Evolutionary conservation across 345 rosid genomes (phyloP), one percentile per base, ranked within the genome.

Genomic region (Citrus mangshanensis): DNA sequence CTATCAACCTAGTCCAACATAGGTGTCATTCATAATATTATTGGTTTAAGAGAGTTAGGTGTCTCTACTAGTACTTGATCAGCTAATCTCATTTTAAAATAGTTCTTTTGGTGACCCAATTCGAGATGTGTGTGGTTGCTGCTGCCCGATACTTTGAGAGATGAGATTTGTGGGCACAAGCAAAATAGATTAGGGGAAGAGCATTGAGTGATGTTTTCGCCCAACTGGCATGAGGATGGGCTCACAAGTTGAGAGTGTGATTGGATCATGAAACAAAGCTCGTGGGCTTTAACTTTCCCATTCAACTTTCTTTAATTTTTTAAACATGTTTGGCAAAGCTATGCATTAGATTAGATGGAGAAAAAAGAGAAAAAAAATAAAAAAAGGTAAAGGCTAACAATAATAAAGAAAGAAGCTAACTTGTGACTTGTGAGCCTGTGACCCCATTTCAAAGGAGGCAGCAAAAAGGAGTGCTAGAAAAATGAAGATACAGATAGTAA

Each of bases 251-350:
- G 88, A 79, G 18, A 72, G 78, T 35, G 82, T 89, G 86, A 87
- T 89, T 84, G 80, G 85, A 84, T 81, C 86, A 75, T 77, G 79
- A 87, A 83, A 79, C 82, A 83, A 61, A 66, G 86, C 90, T 86
- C 85, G 89, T 84, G 90, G 83, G 82, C 79, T 82, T 80, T 71
- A 49, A 76, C 83, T 81, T 73, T 82, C 74, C 54, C 73, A 30
- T 40, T 74, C 56, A 49, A n/a, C 63, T 62, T 18, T 37, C 51
- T 40, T 51, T 13, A 35, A 12, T 60, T 27, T 8, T 51, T 73
- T 49, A 40, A 81, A 72, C 79, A 12, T 25, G 77, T 72, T 77
- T 9, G 64, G 68, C 73, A 70, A 79, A 56, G 49, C 70, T 35
- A 34, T 18, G 58, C 51, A 62, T 42, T 67, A 24, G 16, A 46